Conservation (phyloP, 371 early-diverging fungal genomes). For the Mortierella sp. region DNA sequence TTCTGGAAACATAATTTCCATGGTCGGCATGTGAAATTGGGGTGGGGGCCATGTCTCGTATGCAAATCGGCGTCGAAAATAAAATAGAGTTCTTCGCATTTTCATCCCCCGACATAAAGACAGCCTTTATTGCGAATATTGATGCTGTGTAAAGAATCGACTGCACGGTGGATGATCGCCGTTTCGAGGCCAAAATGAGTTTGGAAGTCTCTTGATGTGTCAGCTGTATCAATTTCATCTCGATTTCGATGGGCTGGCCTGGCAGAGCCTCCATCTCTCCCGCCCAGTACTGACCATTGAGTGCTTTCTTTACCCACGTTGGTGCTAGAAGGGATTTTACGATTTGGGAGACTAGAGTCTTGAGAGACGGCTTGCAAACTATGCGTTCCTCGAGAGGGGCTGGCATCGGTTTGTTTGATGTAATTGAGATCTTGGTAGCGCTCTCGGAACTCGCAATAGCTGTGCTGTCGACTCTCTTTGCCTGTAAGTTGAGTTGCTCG, state of each 20-base stretch:
- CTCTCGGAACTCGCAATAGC: background rate
- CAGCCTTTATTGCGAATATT: slow-evolving; percentile 25
- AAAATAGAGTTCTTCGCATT: slow-evolving; percentile 10
- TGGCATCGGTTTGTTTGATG: slow-evolving; percentile 10
- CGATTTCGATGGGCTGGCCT: slow-evolving; percentile 18
- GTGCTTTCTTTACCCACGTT: slow-evolving; percentile 20
- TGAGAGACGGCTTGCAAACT: slow-evolving; percentile 32
- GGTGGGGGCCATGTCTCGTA: slow-evolving; percentile 22
- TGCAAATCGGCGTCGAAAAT: slow-evolving; percentile 34
- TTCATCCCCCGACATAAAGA: slow-evolving; percentile 21
- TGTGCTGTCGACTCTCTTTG: background rate
- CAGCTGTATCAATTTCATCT: slow-evolving; percentile 18
- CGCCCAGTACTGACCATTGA: slow-evolving; percentile 41
- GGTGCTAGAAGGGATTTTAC: slow-evolving; percentile 21
- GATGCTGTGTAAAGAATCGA: slow-evolving; percentile 26
- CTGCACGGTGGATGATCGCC: slow-evolving; percentile 27
- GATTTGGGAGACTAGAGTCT: slow-evolving; percentile 17
- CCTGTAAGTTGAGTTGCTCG: slow-evolving; percentile 15
- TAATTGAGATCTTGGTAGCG: slow-evolving; percentile 5
- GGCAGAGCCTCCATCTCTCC: slow-evolving; percentile 41
- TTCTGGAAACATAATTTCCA: slow-evolving; percentile 39
- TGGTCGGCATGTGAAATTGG: slow-evolving; percentile 23
- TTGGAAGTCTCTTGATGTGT: slow-evolving; percentile 18
- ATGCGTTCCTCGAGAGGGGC: slow-evolving; percentile 25
- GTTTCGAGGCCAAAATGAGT: slow-evolving; percentile 22